Percentiles rank a stretch among this genome's conserved stretches.
These are phyloP conservation scores for Gossypium stocksii DNA, from an alignment of 345 rosid species.

Conservation along the genomic window DNA sequence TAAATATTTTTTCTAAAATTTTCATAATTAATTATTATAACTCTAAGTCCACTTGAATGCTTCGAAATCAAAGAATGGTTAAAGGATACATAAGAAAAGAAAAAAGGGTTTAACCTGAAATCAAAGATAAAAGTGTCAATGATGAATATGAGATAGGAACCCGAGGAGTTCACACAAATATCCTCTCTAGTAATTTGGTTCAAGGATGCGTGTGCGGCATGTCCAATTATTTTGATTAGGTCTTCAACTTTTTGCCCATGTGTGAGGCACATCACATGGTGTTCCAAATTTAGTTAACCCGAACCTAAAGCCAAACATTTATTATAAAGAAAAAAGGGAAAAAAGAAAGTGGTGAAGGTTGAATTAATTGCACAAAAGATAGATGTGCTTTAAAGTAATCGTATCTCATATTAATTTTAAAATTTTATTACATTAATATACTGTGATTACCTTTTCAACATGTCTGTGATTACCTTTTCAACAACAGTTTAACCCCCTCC, in stretches of 20 bases:
- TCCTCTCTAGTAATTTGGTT: background rate
- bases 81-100: no score
- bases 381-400: no score
- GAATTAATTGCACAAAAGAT: background rate
- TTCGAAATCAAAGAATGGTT: no score
- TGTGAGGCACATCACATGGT: conserved; percentile 31
- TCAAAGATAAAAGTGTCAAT: no score
- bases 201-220: background rate
- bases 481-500: background rate
- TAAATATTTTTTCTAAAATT: no score
- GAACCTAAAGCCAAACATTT: background rate
- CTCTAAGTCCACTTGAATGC: no score
- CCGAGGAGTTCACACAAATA: background rate
- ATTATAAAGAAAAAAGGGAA: background rate
- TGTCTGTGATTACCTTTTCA: background rate
- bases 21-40: no score
- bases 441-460: background rate
- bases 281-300: background rate
- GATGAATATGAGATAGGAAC: background rate
- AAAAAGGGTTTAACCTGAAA: no score
- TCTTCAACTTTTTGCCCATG: conserved; percentile 12
- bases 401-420: no score
- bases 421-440: background rate
- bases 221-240: background rate
- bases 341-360: background rate